Base-by-base conservation (phyloP, 106 monocot species). In the Dendrobium officinale region DNA sequence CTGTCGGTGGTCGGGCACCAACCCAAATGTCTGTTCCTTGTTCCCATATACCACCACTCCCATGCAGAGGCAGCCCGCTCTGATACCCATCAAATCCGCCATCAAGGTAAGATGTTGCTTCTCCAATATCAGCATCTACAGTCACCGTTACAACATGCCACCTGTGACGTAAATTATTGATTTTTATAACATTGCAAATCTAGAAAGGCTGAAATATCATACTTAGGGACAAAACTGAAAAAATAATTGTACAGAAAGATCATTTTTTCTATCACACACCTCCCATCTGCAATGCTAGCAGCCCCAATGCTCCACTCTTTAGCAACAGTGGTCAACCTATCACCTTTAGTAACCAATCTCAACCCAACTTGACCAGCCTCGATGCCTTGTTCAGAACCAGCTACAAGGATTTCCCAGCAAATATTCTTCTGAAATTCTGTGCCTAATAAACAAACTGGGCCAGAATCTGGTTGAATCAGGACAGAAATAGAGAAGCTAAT, bases 301-400 rank as follows among this genome's bases (percentile, higher is more conserved):
- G 92, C 78, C 27, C 98, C 98, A 72, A 98, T 91, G 86, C 85
- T 91, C 92, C 98, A 98, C 33, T 98, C 98, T 83, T 92, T 98
- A 68, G 89, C 89, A 87, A 95, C 89, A 74, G 92, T 86, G 20
- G 94, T 95, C 77, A 89, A 70, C 84, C 94, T 92, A 77, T 91
- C 92, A 78, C 95, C 95, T 88, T 91, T 98, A 11, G 82, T 89
- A 79, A 98, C 89, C 74, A 98, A 72, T 75, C 98, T 87, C 66
- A 98, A 86, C 15, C 98, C 98, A 84, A 95, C 91, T 83, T 98
- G 98, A 33, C 98, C 98, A 85, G 98, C 92, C 80, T 98, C 98
- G 80, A 98, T 91, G n/a, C 98, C 98, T 83, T 98, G 98, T 58
- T 98, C 98, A 18, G 95, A 92, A 84, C 98, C 98, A 76, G 98